A percentile compares a stretch with the other conserved stretches of the same genome.
phyloP scores from a whole-genome alignment of 805 yeast species.

The Zygosaccharomyces rouxii region DNA sequence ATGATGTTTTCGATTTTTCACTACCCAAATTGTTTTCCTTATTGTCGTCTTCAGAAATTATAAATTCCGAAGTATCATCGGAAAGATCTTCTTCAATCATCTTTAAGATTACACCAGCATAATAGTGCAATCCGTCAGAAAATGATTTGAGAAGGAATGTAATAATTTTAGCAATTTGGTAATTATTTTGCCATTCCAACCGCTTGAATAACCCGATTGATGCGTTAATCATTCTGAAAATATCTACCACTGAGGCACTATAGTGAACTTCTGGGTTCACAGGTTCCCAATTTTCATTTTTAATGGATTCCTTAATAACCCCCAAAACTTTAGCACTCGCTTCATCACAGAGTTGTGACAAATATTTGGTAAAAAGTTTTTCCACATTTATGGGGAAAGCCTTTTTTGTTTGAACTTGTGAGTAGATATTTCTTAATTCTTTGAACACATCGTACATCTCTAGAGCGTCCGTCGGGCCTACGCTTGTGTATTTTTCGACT shows the following conservation, averaged over 20 bases:
- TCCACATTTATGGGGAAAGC: slow-evolving; percentile 54
- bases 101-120: slow-evolving; percentile 39
- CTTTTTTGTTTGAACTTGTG: slow-evolving; percentile 43
- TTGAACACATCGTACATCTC: slow-evolving; percentile 50
- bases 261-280: slow-evolving; percentile 42
- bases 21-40: slow-evolving; percentile 30
- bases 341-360: slow-evolving; percentile 39
- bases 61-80: slow-evolving; percentile 9
- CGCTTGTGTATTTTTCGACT: slow-evolving; percentile 40
- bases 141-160: slow-evolving; percentile 59
- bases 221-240: slow-evolving; percentile 58
- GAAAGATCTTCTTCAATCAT: slow-evolving; percentile 42
- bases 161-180: slow-evolving; percentile 57
- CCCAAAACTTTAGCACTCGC: slow-evolving; percentile 44
- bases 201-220: slow-evolving; percentile 52
- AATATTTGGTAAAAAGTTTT: slow-evolving; percentile 46
- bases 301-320: slow-evolving; percentile 52
- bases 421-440: slow-evolving; percentile 49
- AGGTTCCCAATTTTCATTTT: slow-evolving; percentile 54
- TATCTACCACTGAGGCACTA: slow-evolving; percentile 63
- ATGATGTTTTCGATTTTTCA: slow-evolving; percentile 32
- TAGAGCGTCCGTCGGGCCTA: slow-evolving; percentile 53
- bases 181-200: slow-evolving; percentile 62
- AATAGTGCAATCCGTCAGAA: slow-evolving; percentile 53
- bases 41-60: slow-evolving; percentile 12